Evolutionary conservation across 495 filamentous ascomycete species (phyloP).

Genomic region (Penicillium cosmopolitanum): DNA sequence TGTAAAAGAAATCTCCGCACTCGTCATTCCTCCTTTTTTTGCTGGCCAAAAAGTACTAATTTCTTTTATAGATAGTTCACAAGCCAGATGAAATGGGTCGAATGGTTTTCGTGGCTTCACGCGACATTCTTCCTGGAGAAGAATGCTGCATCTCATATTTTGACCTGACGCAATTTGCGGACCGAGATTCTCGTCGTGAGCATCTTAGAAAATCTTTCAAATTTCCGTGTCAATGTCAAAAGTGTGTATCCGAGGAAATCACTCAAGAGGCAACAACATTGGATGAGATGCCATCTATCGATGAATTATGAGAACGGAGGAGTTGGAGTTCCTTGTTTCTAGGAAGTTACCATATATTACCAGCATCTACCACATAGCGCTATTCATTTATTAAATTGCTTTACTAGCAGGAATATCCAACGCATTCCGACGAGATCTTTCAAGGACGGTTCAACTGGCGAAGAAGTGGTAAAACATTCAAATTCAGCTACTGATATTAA

Average conservation of each 20-base stretch:
- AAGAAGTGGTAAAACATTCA: too few species aligned
- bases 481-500: too few species aligned
- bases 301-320: conserved; percentile 7
- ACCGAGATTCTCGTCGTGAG: conserved; percentile 28
- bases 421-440: too few species aligned
- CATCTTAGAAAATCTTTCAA: conserved; percentile 38
- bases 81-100: conserved; percentile 39
- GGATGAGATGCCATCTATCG: conserved; percentile 25
- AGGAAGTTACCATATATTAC: too few species aligned
- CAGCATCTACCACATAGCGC: conserved; percentile 2
- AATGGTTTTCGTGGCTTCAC: conserved; percentile 42
- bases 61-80: conserved; percentile 31
- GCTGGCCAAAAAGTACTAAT: conserved; percentile 9
- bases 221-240: conserved; percentile 38
- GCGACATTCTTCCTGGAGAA: conserved; percentile 39
- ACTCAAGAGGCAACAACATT: conserved; percentile 14
- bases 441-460: too few species aligned
- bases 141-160: conserved; percentile 50
- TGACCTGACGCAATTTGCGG: conserved; percentile 32
- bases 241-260: conserved; percentile 36
- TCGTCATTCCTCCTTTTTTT: not conserved
- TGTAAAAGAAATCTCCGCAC: conserved; percentile 25
- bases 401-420: too few species aligned
- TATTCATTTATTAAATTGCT: not conserved
- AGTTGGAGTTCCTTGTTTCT: not conserved